A percentile compares a stretch with the other conserved stretches of the same genome.
These are phyloP conservation scores for Thuidium tamariscinum DNA, from an alignment of 225 moss, liverwort and hornwort genomes.

Conservation along the genomic window DNA sequence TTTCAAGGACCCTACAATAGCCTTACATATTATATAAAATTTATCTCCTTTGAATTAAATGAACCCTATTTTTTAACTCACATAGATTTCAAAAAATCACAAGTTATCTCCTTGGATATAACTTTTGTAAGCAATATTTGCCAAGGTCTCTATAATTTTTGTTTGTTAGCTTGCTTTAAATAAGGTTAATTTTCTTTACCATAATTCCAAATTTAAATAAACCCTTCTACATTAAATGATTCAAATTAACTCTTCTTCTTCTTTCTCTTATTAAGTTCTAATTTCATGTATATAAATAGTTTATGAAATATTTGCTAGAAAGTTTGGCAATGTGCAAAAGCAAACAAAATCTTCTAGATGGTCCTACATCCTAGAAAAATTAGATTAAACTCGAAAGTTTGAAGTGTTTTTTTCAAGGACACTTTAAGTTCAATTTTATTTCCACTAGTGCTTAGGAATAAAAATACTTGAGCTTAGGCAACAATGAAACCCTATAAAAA, in stretches of 20 bases:
- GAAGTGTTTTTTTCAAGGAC: rapidly evolving
- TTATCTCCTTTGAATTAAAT: too few species aligned
- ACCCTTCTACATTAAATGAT: rapidly evolving
- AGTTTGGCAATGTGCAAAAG: rapidly evolving
- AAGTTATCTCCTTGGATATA: too few species aligned
- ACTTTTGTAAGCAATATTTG: background rate
- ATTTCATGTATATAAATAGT: background rate
- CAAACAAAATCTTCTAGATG: background rate
- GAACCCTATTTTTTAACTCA: too few species aligned
- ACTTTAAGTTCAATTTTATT: background rate
- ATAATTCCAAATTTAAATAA: background rate
- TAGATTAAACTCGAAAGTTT: background rate
- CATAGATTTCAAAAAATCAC: too few species aligned
- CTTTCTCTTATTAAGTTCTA: background rate
- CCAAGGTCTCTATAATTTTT: background rate
- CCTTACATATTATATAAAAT: too few species aligned
- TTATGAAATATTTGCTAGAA: background rate
- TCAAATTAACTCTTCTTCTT: background rate
- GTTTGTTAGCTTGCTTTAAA: background rate
- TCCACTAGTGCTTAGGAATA: background rate
- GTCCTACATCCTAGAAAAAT: background rate
- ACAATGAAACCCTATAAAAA: background rate
- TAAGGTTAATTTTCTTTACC: background rate
- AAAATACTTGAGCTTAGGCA: background rate
- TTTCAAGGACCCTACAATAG: too few species aligned